These are phyloP conservation scores for Termitomyces sp. DNA, from an alignment of 1,284 basidiomycete genomes.

Conservation along the genomic window DNA sequence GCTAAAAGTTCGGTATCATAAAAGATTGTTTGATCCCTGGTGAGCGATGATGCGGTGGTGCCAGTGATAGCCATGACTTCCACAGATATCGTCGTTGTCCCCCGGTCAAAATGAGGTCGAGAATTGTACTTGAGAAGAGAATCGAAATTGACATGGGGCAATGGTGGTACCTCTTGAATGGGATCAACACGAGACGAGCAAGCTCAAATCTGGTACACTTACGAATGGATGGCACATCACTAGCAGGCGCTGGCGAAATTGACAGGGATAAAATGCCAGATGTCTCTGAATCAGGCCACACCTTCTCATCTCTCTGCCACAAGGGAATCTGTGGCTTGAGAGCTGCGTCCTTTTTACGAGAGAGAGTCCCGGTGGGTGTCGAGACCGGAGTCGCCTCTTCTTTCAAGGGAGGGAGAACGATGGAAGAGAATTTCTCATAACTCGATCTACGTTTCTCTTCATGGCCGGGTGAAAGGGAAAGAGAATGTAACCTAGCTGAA, in stretches of 20 bases:
- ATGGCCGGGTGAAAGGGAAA: slow-evolving; percentile 8
- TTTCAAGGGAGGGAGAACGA: slow-evolving; percentile 56
- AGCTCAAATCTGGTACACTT: neutral
- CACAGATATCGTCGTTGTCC: slow-evolving; percentile 58
- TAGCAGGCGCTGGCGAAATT: neutral
- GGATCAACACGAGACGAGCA: neutral
- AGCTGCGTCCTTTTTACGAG: slow-evolving; percentile 25
- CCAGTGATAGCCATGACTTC: slow-evolving; percentile 61
- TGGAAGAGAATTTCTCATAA: slow-evolving; percentile 60
- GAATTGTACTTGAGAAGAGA: slow-evolving; percentile 34
- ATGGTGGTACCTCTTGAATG: slow-evolving; percentile 1
- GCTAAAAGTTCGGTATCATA: slow-evolving; percentile 68
- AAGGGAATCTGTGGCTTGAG: neutral
- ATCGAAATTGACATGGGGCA: slow-evolving; percentile 49
- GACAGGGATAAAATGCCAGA: slow-evolving; percentile 2
- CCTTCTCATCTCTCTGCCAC: neutral
- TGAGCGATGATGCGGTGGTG: slow-evolving; percentile 40
- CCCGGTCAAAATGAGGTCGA: slow-evolving; percentile 29
- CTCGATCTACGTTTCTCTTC: slow-evolving; percentile 59
- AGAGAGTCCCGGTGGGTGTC: slow-evolving; percentile 51
- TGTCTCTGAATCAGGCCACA: neutral
- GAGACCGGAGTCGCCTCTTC: slow-evolving; percentile 63
- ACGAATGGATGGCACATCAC: neutral
- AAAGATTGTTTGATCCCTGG: slow-evolving; percentile 47
- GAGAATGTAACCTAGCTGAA: slow-evolving; percentile 5